Percentiles rank a stretch among this genome's conserved stretches.
These are phyloP conservation scores for Vararia minispora DNA, from an alignment of 768 basidiomycete species.

Conservation along the genomic window DNA sequence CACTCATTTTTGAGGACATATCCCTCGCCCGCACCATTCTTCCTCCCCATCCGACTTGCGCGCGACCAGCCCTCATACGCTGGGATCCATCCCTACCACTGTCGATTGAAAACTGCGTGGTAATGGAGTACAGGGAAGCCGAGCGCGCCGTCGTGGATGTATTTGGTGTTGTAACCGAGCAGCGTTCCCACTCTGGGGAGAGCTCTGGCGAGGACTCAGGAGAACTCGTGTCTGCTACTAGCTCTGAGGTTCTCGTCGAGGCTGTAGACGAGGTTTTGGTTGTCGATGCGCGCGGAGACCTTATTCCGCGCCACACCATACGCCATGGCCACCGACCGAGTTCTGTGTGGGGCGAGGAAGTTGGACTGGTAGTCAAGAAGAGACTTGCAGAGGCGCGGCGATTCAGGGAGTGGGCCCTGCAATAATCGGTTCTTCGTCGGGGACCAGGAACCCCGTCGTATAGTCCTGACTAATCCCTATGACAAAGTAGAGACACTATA, in stretches of 20 bases:
- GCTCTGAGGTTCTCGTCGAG: conserved; percentile 12
- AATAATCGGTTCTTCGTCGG: background rate
- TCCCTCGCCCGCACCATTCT: conserved; percentile 66
- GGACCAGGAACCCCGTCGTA: no score
- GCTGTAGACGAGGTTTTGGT: conserved; percentile 21
- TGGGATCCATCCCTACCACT: conserved; percentile 69
- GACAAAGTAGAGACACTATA: no score
- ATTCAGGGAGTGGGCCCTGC: conserved; percentile 44
- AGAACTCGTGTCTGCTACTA: background rate
- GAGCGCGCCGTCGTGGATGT: conserved; percentile 50
- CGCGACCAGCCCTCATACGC: conserved; percentile 62
- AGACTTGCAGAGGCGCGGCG: conserved; percentile 48
- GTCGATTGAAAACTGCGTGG: conserved; percentile 71
- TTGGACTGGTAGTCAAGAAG: conserved; percentile 43
- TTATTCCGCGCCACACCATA: no score
- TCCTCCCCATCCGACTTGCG: conserved; percentile 67
- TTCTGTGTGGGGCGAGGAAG: conserved; percentile 64
- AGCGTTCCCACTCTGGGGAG: background rate
- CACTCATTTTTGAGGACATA: conserved; percentile 80
- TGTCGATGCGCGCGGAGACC: no score
- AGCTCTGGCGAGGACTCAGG: conserved; percentile 1
- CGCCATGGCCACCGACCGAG: no score
- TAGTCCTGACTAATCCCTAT: no score
- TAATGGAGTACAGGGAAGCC: conserved; percentile 69
- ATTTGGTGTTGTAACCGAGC: conserved; percentile 8